Evolutionary conservation across 495 filamentous ascomycete genomes (phyloP), one percentile per base, ranked within the genome.

Genomic region (Haplographium delicatum): DNA sequence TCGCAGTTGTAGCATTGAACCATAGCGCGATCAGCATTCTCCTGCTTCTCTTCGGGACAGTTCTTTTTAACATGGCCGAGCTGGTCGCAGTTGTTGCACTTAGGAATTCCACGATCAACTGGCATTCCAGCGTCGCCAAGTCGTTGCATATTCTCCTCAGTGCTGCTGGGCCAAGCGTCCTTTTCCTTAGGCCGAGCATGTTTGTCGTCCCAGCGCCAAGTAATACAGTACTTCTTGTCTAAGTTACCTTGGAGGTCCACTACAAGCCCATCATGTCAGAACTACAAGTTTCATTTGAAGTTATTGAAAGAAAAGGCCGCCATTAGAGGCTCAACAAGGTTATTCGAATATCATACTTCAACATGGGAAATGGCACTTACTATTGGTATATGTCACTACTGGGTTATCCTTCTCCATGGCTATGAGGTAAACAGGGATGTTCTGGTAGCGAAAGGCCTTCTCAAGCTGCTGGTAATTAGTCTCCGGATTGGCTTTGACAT

Each of bases 171-270:
- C 84, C 86, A 95, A 18, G 70, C 64, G 10, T 78, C 70, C 30
- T 66, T 67, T 51, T 75, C 74, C 41, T 74, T 79, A 1, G 74
- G 74, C 25, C 91, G 85, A 20, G 72, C 72, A 0, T 88, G 80
- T 56, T 84, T 85, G 18, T 69, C 58, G 30, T 69, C 72, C 59
- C 79, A 83, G 53, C 80, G 83, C 58, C 86, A 87, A 0, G 78
- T 78, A 51, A 95, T 80, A 10, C 78, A 72, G 60, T 86, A 96
- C 58, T 84, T 84, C 61, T 83, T 80, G 59, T 86, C 78, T 2
- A 83, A 62, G 48, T 89, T 83, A 18, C 93, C 93, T 55, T 95
- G 85, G 7, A 95, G 74, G 52, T 93, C 82, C 67, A 96, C 42
- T 44, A 19, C 4, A 28, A 10, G 7, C 16, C 88, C 51, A 86